These are phyloP conservation scores for Fistulinella cinereoalba DNA, from an alignment of 1,284 basidiomycete genomes.

Conservation along the genomic window DNA sequence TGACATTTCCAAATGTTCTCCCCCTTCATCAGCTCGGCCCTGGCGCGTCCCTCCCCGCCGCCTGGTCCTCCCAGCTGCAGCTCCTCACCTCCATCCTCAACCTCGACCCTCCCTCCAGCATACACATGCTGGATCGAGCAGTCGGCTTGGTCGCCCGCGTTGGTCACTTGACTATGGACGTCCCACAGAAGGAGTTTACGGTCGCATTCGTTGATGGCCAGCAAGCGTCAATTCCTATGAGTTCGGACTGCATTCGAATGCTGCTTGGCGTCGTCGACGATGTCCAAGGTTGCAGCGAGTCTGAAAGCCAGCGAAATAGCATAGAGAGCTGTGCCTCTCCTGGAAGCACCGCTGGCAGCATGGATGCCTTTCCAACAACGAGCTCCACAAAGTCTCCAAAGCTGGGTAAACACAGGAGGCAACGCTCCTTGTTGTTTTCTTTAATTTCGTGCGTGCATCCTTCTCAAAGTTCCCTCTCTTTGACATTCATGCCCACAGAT, in stretches of 20 bases:
- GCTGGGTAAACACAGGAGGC: conserved; percentile 49
- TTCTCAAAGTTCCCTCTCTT: conserved; percentile 1
- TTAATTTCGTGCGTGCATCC: conserved; percentile 53
- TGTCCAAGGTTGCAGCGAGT: conserved; percentile 45
- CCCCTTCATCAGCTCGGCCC: conserved; percentile 43
- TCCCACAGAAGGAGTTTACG: conserved; percentile 43
- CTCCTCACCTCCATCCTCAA: conserved; percentile 48
- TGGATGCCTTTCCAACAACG: conserved; percentile 8
- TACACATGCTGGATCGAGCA: conserved; percentile 65
- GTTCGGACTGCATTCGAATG: conserved; percentile 39
- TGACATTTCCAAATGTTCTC: conserved; percentile 55
- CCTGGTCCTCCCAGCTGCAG: conserved; percentile 57
- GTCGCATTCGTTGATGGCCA: conserved; percentile 59
- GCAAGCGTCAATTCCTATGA: conserved; percentile 47
- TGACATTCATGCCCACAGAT: conserved; percentile 29
- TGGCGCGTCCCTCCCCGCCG: conserved; percentile 42
- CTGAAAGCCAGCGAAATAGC: conserved; percentile 29
- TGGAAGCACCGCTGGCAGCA: conserved; percentile 22
- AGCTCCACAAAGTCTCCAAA: conserved; percentile 21
- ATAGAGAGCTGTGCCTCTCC: conserved; percentile 36
- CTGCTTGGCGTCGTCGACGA: conserved; percentile 52
- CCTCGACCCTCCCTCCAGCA: conserved; percentile 52
- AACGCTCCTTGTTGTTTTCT: conserved; percentile 63
- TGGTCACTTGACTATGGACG: conserved; percentile 58
- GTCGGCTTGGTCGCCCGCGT: conserved; percentile 56